Base-by-base conservation (phyloP, 73 alveolate species). In the Uronychia setigera region DNA sequence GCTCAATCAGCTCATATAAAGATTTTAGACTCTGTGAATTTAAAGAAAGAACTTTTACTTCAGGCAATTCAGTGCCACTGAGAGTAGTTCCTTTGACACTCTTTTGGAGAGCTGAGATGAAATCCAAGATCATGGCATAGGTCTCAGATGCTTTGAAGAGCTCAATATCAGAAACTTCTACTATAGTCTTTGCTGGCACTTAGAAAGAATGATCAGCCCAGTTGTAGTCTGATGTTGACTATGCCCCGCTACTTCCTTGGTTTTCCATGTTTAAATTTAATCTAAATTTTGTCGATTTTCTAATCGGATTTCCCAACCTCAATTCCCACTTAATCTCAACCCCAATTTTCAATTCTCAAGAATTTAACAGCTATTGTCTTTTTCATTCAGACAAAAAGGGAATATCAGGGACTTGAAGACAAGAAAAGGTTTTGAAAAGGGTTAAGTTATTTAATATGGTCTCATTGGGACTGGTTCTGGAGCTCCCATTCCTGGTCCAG, bases 1-100 rank as follows among this genome's bases (percentile, higher is more conserved):
- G 88, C 60, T 90, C 96, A 77, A 95, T 89, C 27, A 85, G 32
- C 76, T 86, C 88, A 35, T 74, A 81, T 33, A 91, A 77, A 26
- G 89, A 86, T 31, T 29, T 33, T 30, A 91, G 74, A 26, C 83
- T 34, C 83, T 83, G 78, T 31, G 89, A 1, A n/a, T 9, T 5
- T 5, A 32, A 26, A 32, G 11, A 1, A 14, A 33, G 1, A 19
- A 33, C 1, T 32, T 74, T 74, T 83, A 83, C 90, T 31, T 46
- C 80, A 1, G 87, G 77, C 28, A 86, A 26, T 13, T 75, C 79
- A 29, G 87, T 86, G 34, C 79, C 87, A 31, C 83, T 59, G 87
- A 86, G 59, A 33, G 82, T 78, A 30, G 80, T 58, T 33, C 29
- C 33, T 79, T 78, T 32, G 29, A 58, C 87, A 19, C 87, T 0